A percentile compares a stretch with the other conserved stretches of the same genome.
phyloP scores from a whole-genome alignment of 176 grass and related monocot genomes.

The Oryza longistaminata region DNA sequence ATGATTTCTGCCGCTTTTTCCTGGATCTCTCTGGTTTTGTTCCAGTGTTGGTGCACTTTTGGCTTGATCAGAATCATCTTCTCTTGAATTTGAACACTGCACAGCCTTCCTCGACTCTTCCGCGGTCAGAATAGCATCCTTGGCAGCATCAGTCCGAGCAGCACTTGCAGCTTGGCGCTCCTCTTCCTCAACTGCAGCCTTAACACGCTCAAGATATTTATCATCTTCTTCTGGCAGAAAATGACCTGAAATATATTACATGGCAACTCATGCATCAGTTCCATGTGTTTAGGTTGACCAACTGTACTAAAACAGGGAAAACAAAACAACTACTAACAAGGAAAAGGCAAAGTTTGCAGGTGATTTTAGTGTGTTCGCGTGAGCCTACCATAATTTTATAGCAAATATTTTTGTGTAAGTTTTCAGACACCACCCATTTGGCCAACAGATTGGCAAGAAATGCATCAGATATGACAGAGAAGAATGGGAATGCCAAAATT shows the following conservation, averaged over 20 bases:
- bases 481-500: neutral
- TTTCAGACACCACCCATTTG: neutral
- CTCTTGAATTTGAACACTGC: slow-evolving; percentile 32
- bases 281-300: neutral
- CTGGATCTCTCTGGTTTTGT: slow-evolving; percentile 30
- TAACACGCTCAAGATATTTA: slow-evolving; percentile 91
- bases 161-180: slow-evolving; percentile 81
- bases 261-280: neutral
- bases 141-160: slow-evolving; percentile 75
- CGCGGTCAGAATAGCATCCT: slow-evolving; percentile 87
- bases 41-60: slow-evolving; percentile 27
- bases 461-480: neutral
- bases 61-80: slow-evolving; percentile 37
- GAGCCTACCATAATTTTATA: neutral
- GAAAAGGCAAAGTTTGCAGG: slow-evolving; percentile 14
- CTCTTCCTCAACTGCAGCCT: slow-evolving; percentile 96
- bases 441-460: neutral
- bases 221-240: slow-evolving; percentile 99
- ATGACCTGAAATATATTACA: slow-evolving; percentile 63
- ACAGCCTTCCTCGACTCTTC: slow-evolving; percentile 74
- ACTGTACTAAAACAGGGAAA: neutral
- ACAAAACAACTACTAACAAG: slow-evolving; percentile 5
- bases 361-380: neutral
- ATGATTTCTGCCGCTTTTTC: slow-evolving; percentile 44
- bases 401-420: neutral